Conservation (phyloP, 345 rosid genomes). For the Lepidium africanum region DNA sequence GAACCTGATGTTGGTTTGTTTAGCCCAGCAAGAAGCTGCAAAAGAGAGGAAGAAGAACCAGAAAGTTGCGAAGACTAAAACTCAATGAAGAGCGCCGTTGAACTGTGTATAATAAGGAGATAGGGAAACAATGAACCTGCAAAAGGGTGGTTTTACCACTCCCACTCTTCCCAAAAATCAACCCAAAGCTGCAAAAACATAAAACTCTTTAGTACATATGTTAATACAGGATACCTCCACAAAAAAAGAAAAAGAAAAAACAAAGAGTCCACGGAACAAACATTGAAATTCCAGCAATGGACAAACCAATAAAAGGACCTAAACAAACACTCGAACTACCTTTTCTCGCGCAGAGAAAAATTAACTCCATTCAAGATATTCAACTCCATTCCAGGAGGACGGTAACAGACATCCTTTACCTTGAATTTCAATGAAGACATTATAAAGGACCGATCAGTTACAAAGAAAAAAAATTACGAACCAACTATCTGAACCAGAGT, state of each 20-base stretch:
- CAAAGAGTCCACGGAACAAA: not conserved
- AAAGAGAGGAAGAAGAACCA: not conserved
- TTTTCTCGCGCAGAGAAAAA: conserved; percentile 70
- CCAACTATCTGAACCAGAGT: not conserved
- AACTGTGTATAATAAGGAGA: not conserved
- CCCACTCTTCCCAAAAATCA: conserved; percentile 94
- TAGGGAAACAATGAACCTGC: conserved; percentile 42
- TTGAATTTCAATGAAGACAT: not conserved
- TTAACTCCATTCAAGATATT: conserved; percentile 64
- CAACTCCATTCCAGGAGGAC: conserved; percentile 75
- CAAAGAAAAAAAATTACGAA: too few relatives aligned
- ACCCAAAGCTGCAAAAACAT: conserved; percentile 63
- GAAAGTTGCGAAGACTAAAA: not conserved
- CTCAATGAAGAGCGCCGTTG: not conserved
- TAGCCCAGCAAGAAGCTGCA: conserved; percentile 86
- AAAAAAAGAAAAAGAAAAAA: not conserved
- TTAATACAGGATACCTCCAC: not conserved
- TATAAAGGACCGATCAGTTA: not conserved
- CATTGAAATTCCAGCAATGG: not conserved
- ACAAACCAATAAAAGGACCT: not conserved
- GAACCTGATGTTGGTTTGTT: conserved; percentile 87
- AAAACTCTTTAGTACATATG: not conserved
- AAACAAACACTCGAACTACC: conserved; percentile 28
- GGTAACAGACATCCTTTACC: conserved; percentile 50
- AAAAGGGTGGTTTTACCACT: conserved; percentile 93